phyloP scores from a whole-genome alignment of 2,329 filamentous ascomycete genomes.

The Ophioceras dolichostomum region DNA sequence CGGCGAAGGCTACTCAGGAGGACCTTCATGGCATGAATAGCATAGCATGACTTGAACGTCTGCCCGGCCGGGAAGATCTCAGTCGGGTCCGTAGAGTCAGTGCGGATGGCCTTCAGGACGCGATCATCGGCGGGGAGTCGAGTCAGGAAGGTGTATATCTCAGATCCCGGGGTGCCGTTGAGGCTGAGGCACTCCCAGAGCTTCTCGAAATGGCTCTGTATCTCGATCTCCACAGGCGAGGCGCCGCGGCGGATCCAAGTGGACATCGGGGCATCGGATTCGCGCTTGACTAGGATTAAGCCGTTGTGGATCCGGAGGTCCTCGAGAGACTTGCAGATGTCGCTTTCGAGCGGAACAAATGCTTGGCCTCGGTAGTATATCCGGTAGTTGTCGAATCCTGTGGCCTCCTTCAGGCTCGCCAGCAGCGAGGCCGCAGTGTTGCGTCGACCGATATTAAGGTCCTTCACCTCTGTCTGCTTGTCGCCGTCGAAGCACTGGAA shows the following conservation, averaged over 20 bases:
- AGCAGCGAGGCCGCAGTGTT: constrained; percentile 62
- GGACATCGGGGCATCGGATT: constrained; percentile 31
- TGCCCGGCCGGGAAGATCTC: constrained; percentile 57
- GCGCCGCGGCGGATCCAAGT: constrained; percentile 35
- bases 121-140: constrained; percentile 57
- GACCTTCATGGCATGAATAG: constrained; percentile 51
- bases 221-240: constrained; percentile 60
- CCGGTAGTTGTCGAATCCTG: constrained; percentile 65
- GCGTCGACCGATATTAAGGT: constrained; percentile 52
- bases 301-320: constrained; percentile 56
- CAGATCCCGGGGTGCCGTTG: constrained; percentile 54
- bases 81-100: constrained; percentile 34
- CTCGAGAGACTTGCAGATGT: constrained; percentile 49
- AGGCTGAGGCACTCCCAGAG: constrained; percentile 72
- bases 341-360: constrained; percentile 47
- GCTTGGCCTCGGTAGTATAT: constrained; percentile 58
- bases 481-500: constrained; percentile 63
- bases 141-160: constrained; percentile 61
- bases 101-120: constrained; percentile 46
- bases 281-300: constrained; percentile 52
- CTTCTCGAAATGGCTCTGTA: constrained; percentile 71
- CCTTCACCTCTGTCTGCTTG: constrained; percentile 44
- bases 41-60: constrained; percentile 64
- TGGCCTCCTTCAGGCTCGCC: constrained; percentile 52
- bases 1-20: constrained; percentile 36